Conservation (phyloP, 805 yeast species). For the Lachancea nothofagi region DNA sequence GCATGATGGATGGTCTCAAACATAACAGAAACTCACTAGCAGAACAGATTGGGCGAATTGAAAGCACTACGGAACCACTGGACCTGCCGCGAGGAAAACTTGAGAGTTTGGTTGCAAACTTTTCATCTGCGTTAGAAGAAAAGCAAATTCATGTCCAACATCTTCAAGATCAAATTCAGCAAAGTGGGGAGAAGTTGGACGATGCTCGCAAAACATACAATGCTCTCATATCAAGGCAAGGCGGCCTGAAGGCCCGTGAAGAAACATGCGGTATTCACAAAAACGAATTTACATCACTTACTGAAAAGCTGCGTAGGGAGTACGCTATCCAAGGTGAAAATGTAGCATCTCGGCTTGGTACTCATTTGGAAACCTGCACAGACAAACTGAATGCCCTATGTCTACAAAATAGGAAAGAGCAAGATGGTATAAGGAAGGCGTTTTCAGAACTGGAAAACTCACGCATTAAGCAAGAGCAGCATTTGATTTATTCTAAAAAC, state of each 20-base stretch:
- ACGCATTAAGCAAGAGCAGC: slow-evolving; percentile 32
- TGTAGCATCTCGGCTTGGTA: not conserved
- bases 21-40: slow-evolving; percentile 41
- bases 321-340: not conserved
- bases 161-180: slow-evolving; percentile 21
- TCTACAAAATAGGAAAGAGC: slow-evolving; percentile 13
- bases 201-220: slow-evolving; percentile 33
- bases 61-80: slow-evolving; percentile 19
- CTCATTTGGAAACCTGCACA: slow-evolving; percentile 2
- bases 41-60: slow-evolving; percentile 49
- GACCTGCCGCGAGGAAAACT: slow-evolving; percentile 37
- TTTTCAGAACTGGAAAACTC: slow-evolving; percentile 18
- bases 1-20: slow-evolving; percentile 52
- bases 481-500: slow-evolving; percentile 40
- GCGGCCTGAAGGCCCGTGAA: slow-evolving; percentile 44
- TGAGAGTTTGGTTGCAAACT: slow-evolving; percentile 37
- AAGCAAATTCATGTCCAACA: slow-evolving; percentile 29
- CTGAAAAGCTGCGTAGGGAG: slow-evolving; percentile 4
- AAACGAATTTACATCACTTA: not conserved
- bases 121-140: slow-evolving; percentile 30
- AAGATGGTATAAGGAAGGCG: slow-evolving; percentile 11
- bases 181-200: slow-evolving; percentile 23
- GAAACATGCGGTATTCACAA: not conserved
- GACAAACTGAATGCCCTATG: slow-evolving; percentile 12
- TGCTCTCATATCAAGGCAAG: slow-evolving; percentile 44